Percentiles rank a stretch among this genome's conserved stretches.
These are phyloP conservation scores for Colletotrichum navitas DNA, from an alignment of 2,329 filamentous ascomycete species.

Conservation along the genomic window DNA sequence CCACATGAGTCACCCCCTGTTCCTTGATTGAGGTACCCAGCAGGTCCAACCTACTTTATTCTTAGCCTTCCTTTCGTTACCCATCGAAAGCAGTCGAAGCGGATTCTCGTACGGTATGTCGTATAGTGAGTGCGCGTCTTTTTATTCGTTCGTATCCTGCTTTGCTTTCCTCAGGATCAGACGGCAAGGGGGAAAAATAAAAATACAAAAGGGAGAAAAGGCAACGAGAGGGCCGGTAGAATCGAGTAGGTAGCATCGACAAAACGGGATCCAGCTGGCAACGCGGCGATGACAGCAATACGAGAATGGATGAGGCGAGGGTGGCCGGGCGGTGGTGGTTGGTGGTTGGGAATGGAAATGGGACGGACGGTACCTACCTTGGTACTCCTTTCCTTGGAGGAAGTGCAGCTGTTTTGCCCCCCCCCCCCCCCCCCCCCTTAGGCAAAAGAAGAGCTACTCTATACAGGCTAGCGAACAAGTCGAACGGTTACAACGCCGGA, in stretches of 20 bases:
- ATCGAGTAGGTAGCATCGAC: not conserved
- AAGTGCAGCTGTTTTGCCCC: not conserved
- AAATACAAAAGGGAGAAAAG: not conserved
- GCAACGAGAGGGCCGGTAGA: not conserved
- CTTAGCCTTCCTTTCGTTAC: constrained; percentile 8
- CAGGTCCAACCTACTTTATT: constrained; percentile 20
- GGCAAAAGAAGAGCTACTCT: not conserved
- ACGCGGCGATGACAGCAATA: constrained; percentile 32
- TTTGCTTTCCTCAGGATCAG: not conserved
- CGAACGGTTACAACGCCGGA: constrained; percentile 9
- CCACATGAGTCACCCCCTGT: constrained; percentile 15
- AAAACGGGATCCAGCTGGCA: not conserved
- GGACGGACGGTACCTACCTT: not conserved
- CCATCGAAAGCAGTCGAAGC: not conserved
- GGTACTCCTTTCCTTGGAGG: not conserved
- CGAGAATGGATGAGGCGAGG: constrained; percentile 35
- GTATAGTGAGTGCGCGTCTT: not conserved
- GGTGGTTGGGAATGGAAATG: constrained; percentile 34
- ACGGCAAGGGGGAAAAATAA: no score
- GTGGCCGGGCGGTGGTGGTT: constrained; percentile 34
- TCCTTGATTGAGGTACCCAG: constrained; percentile 6
- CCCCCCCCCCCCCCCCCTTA: no score
- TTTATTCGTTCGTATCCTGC: not conserved
- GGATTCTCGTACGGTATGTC: not conserved
- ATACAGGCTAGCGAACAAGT: not conserved